phyloP scores from a whole-genome alignment of 106 monocot species.

The Triglochin maritima region DNA sequence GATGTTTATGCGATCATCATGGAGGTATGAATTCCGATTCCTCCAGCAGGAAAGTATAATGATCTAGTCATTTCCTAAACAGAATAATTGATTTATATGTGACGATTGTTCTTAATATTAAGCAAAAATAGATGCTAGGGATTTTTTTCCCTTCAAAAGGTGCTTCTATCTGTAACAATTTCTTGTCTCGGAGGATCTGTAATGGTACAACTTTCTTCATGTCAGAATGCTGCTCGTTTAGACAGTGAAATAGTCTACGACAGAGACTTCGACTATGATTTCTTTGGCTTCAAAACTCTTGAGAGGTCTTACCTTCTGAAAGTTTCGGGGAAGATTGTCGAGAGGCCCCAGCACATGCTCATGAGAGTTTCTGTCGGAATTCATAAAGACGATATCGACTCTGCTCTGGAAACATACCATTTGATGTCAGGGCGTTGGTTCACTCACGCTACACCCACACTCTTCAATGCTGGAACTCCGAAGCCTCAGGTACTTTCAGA shows the following conservation, averaged over 20 bases:
- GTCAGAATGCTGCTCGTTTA: slow-evolving; percentile 75
- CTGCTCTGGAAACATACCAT: slow-evolving; percentile 76
- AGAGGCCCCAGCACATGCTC: slow-evolving; percentile 97
- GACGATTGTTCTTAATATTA: too few species aligned
- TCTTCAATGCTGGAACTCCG: slow-evolving; percentile 94
- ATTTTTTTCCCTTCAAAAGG: too few species aligned
- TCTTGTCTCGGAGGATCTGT: too few species aligned
- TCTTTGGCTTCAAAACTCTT: slow-evolving; percentile 94
- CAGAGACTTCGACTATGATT: slow-evolving; percentile 94
- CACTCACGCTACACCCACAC: slow-evolving; percentile 90
- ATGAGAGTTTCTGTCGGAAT: slow-evolving; percentile 98
- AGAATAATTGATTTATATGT: too few species aligned
- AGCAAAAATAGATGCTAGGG: too few species aligned
- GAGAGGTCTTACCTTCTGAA: slow-evolving; percentile 96
- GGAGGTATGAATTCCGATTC: slow-evolving; percentile 36
- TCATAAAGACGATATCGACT: slow-evolving; percentile 81
- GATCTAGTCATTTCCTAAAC: too few species aligned
- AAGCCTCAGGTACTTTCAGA: slow-evolving; percentile 44
- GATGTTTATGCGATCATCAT: slow-evolving; percentile 94
- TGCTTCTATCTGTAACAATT: too few species aligned
- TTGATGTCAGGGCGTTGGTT: slow-evolving; percentile 98
- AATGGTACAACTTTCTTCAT: too few species aligned
- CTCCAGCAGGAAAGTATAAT: background rate
- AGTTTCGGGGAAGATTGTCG: slow-evolving; percentile 60
- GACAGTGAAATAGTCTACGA: slow-evolving; percentile 97